Evolutionary conservation across 345 rosid species (phyloP).

Genomic region (Hibiscus syriacus): DNA sequence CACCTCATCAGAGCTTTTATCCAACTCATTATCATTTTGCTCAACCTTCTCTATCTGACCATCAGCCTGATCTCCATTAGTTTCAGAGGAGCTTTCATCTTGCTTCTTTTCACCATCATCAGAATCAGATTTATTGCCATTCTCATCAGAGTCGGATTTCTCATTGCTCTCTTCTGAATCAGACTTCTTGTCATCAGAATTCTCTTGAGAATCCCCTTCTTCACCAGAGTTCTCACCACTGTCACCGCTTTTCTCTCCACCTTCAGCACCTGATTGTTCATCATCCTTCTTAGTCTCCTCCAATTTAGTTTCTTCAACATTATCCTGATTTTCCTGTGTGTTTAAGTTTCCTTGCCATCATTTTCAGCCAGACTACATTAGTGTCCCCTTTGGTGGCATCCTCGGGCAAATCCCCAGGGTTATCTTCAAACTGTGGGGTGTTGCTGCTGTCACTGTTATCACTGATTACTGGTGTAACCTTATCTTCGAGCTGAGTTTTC

Average conservation of each 20-base stretch:
- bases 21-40: constrained; percentile 31
- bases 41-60: constrained; percentile 37
- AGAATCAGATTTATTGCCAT: constrained; percentile 26
- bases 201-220: constrained; percentile 40
- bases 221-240: constrained; percentile 34
- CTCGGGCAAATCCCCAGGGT: constrained; percentile 53
- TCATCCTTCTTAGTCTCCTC: constrained; percentile 35
- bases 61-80: constrained; percentile 30
- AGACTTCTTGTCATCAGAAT: neutral
- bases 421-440: constrained; percentile 44
- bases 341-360: constrained; percentile 17
- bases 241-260: constrained; percentile 26
- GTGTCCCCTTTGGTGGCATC: constrained; percentile 60
- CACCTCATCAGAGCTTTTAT: constrained; percentile 27
- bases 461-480: constrained; percentile 20
- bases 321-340: constrained; percentile 34
- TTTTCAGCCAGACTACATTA: constrained; percentile 19
- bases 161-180: constrained; percentile 15
- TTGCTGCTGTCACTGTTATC: constrained; percentile 23
- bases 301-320: constrained; percentile 4
- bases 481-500: constrained; percentile 49
- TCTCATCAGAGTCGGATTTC: constrained; percentile 14
- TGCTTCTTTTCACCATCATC: constrained; percentile 27
- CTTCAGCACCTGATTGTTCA: constrained; percentile 20
- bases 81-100: constrained; percentile 24